Evolutionary conservation across 2,329 filamentous ascomycete species (phyloP), one percentile per base, ranked within the genome.

Genomic region (Allantophomopsis cytisporea): DNA sequence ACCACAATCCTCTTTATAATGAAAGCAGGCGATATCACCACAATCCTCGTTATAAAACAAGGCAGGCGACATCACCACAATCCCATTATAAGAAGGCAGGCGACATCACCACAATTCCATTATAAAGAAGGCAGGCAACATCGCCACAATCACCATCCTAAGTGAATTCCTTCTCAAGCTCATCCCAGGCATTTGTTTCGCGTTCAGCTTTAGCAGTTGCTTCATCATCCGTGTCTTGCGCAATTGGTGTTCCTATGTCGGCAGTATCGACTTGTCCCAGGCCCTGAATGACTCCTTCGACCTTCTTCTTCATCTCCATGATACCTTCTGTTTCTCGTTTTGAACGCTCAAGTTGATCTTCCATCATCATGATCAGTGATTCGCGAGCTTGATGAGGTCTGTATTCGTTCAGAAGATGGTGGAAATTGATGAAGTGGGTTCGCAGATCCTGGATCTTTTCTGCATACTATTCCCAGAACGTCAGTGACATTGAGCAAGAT

Each of bases 331-430:
- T 86, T 60, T 95, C 87, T 40, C 71, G 73, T 47, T 71, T 74
- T 40, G 80, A 80, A 48, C 67, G 70, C 49, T 84, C 77, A 21
- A 94, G 62, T 52, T 89, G 82, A 48, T 83, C 80, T 60, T 94
- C 83, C 82, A 95, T 87, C 65, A 89, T 73, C 48, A 80, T 62
- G 23, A 94, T 94, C 42, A 94, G 66, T 20, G 80, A 87, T 63
- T 95, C 88, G 35, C 89, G 66, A 17, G 88, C 87, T 62, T 96
- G 89, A 56, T 95, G 88, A 8, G 88, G 88, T 23, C 89, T 73
- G 61, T 94, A 96, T 58, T 94, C 80, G 58, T 98, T 98, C 47
- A 96, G 76, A 39, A 94, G 71, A 53, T 93, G 85, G 60, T 95
- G 87, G 53, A 93, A 82, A 58, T 96, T 96, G 58, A 89, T 79